Conservation (phyloP, 495 filamentous ascomycete species). For the Talaromyces adpressus region DNA sequence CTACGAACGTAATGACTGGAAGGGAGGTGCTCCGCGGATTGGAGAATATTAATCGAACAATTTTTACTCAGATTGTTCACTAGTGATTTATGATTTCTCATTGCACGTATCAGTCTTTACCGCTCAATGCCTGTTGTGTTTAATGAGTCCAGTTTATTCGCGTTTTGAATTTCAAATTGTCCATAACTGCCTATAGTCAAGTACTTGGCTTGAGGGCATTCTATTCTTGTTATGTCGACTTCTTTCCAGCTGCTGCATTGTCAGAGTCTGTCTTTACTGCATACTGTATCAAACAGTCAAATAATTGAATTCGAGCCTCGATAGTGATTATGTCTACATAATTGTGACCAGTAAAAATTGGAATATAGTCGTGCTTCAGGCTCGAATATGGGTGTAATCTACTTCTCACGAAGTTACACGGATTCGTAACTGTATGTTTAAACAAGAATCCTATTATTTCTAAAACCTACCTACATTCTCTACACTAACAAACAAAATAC, state of each 20-base stretch:
- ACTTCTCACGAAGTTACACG: too few relatives aligned
- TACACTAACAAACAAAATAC: background rate
- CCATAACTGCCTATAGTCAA: background rate
- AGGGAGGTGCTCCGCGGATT: slow-evolving; percentile 66
- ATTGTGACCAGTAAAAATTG: background rate
- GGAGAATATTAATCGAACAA: slow-evolving; percentile 41
- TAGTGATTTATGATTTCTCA: background rate
- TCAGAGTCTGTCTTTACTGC: slow-evolving; percentile 2
- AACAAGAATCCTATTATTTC: background rate
- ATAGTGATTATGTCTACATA: background rate
- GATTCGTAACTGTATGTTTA: background rate
- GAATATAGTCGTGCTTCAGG: too few relatives aligned
- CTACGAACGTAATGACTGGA: slow-evolving; percentile 91
- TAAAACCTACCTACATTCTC: background rate
- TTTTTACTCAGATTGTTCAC: background rate
- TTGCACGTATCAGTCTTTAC: slow-evolving; percentile 1
- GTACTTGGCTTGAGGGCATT: too few relatives aligned
- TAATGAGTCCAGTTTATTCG: background rate
- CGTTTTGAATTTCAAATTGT: background rate
- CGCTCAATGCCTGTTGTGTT: background rate
- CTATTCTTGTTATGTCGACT: background rate
- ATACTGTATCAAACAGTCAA: background rate
- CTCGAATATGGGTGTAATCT: background rate
- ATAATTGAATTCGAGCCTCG: background rate
- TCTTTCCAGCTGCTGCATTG: background rate